Conservation (phyloP, 2,329 filamentous ascomycete genomes). For the Sphaerulina populicola region DNA sequence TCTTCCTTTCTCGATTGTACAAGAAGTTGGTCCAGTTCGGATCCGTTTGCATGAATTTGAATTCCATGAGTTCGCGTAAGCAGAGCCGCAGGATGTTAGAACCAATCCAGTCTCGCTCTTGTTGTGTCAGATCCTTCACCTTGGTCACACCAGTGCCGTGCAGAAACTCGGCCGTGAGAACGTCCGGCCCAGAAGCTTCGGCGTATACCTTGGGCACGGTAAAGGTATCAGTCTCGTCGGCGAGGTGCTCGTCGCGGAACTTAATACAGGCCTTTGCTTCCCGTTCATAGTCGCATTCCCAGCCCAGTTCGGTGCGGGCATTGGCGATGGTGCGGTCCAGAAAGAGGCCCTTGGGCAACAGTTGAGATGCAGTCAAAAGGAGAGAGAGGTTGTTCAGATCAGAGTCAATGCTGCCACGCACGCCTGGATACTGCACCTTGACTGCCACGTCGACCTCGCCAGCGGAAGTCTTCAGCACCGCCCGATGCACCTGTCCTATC, state of each 20-base stretch:
- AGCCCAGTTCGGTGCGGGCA: conserved; percentile 79
- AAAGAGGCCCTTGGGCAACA: conserved; percentile 85
- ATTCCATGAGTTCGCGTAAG: conserved; percentile 85
- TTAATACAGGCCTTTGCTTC: conserved; percentile 73
- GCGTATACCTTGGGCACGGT: conserved; percentile 67
- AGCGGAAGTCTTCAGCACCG: conserved; percentile 65
- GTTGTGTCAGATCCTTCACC: conserved; percentile 61
- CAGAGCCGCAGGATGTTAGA: conserved; percentile 87
- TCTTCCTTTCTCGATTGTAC: conserved; percentile 61
- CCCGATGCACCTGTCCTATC: conserved; percentile 91
- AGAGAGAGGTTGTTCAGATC: conserved; percentile 90
- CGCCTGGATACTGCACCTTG: conserved; percentile 95
- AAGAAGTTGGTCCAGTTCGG: conserved; percentile 99
- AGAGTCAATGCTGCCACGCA: conserved; percentile 90
- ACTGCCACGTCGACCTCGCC: conserved; percentile 76
- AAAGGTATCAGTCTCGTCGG: conserved; percentile 66
- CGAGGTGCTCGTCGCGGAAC: conserved; percentile 64
- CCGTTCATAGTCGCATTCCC: conserved; percentile 93
- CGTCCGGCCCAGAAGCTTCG: conserved; percentile 74
- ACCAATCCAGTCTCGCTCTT: conserved; percentile 90
- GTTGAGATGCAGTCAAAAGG: conserved; percentile 77
- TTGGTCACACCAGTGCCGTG: conserved; percentile 78
- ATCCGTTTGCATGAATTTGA: conserved; percentile 98
- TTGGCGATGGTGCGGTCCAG: conserved; percentile 97
- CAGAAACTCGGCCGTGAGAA: conserved; percentile 90